Evolutionary conservation across 352 stramenopile genomes (phyloP), one percentile per base, ranked within the genome.

Genomic region (Blastocystis sp.): DNA sequence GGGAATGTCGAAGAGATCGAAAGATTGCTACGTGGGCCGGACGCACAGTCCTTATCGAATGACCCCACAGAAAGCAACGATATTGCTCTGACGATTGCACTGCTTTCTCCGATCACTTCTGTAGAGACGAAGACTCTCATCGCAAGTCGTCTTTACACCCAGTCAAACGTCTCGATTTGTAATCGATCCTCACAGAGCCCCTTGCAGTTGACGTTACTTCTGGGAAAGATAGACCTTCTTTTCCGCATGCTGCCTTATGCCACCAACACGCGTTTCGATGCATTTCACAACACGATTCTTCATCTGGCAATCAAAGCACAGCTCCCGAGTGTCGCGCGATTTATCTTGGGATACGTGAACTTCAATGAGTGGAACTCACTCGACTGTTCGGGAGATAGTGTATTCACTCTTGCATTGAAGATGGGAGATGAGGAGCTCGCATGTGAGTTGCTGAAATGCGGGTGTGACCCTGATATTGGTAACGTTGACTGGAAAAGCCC

Each of bases 331-430:
- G 43, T 79, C 5, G 77, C 77, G 47, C 56, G 77, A 3, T 88
- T 68, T 43, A 66, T 79, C 29, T 29, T 88, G 18, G 53, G 66
- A 6, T 62, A 66, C 34, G 59, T 55, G 15, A 77, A 61, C 8
- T 56, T 76, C 29, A 68, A 37, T 20, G 45, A 69, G 20, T 23
- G 55, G 13, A 45, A 76, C 45, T 23, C 20, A 2, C 20, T 29
- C n/a, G 77, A 88, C 66, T 39, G 20, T 23, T 29, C n/a, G 1
- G 43, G 43, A 20, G 77, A 88, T 43, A 88, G 53, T 11, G 62
- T 79, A 9, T 15, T 88, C n/a, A 79, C 66, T 34, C 66, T 88
- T 47, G 77, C 77, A 20, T 47, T 88, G n/a, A 88, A 88, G 63
- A 45, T 23, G 13, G 55, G 45, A 54, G 55, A 76, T 2, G 77